Evolutionary conservation across 2,329 filamentous ascomycete species (phyloP), one percentile per base, ranked within the genome.

Genomic region (Venturia effusa): DNA sequence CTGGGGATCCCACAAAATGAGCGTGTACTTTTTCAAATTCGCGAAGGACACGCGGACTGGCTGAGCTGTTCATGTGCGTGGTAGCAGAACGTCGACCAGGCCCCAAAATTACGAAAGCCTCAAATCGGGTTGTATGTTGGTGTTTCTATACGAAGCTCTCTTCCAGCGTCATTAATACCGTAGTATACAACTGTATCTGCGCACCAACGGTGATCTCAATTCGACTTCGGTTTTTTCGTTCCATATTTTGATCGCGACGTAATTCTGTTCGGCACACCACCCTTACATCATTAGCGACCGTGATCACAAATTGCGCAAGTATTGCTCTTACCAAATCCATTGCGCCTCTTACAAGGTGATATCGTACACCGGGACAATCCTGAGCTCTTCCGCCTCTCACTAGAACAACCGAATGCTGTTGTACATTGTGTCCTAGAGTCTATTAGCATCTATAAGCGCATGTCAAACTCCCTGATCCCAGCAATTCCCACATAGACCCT

Each of bases 311-410:
- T 15, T 24, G 13, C 40, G 30, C 32, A 3, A 11, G 11, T 32
- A 19, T 4, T 6, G 43, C n/a, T 62, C 89, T 72, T 81, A 96
- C 92, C 84, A 99, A 76, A 84, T 99, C 94, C 77, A 96, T 80
- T 24, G 92, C 90, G 39, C 94, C 94, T 74, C 94, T 82, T 51
- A 99, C 90, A 71, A 97, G 80, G 76, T 95, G 91, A 75, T 99
- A 99, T 73, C 92, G 88, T 77, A 99, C 94, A 87, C 94, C 94
- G 66, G 94, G 94, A 80, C 94, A 99, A 86, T 99, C 94, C 83
- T 97, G 94, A 68, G 86, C 87, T 74, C 94, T 83, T 1, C 94
- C 94, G 65, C 94, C 94, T 68, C 94, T 83, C n/a, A 99, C 92
- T 68, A 97, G 81, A 64, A 99, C 94, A 59, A 99, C 94, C 71